Conservation (phyloP, 164 flowering plant genomes). For the Aristolochia californica region DNA sequence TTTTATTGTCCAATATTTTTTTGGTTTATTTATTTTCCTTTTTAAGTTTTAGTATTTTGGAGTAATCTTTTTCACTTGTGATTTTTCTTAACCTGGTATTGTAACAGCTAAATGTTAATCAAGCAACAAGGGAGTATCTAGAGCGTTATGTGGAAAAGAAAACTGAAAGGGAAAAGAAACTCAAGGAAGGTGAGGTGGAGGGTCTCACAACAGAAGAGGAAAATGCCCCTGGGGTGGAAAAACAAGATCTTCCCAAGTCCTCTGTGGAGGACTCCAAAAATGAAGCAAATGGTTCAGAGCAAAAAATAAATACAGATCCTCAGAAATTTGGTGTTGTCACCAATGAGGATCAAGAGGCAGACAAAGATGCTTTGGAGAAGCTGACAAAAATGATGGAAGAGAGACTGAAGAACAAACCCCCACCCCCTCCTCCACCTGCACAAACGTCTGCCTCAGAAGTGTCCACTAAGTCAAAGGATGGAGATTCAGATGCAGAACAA, state of each 20-base stretch:
- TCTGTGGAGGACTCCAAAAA: slow-evolving; percentile 36
- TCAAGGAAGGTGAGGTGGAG: slow-evolving; percentile 41
- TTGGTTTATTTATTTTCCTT: not conserved
- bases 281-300: slow-evolving; percentile 28
- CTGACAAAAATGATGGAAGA: slow-evolving; percentile 67
- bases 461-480: slow-evolving; percentile 53
- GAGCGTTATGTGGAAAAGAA: slow-evolving; percentile 80
- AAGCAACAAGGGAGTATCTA: slow-evolving; percentile 76
- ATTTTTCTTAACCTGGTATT: not conserved
- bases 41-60: not conserved
- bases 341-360: slow-evolving; percentile 82
- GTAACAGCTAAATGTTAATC: slow-evolving; percentile 72
- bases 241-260: slow-evolving; percentile 29
- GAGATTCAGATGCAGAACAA: slow-evolving; percentile 59
- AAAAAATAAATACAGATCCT: slow-evolving; percentile 45
- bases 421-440: slow-evolving; percentile 64
- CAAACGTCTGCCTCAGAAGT: slow-evolving; percentile 33
- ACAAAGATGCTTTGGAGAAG: slow-evolving; percentile 66
- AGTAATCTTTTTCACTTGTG: not conserved
- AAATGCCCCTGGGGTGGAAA: slow-evolving; percentile 31
- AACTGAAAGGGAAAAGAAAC: slow-evolving; percentile 54
- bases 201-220: slow-evolving; percentile 39
- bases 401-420: slow-evolving; percentile 66
- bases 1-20: too few relatives aligned
- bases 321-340: slow-evolving; percentile 75